A percentile compares a stretch with the other conserved stretches of the same genome.
phyloP scores from a whole-genome alignment of 768 basidiomycete genomes.

The Suillus alpinus region DNA sequence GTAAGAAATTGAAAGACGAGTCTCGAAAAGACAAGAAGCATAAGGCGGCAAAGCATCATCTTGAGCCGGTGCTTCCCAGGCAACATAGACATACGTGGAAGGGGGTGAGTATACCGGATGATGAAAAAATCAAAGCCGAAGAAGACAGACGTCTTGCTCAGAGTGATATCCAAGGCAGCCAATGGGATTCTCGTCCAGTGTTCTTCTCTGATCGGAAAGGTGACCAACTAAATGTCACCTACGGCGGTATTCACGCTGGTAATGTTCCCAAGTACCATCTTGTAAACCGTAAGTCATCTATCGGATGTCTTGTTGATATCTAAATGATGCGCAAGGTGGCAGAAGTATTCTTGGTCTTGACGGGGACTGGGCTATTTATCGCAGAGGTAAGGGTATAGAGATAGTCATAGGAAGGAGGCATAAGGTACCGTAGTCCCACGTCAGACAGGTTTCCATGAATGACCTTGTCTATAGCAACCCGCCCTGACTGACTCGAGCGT shows the following conservation, averaged over 20 bases:
- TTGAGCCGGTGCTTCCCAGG: constrained; percentile 25
- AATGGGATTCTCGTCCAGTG: constrained; percentile 27
- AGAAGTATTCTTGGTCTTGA: constrained; percentile 64
- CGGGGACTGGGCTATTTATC: constrained; percentile 45
- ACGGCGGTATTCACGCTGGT: constrained; percentile 60
- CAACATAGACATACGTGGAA: constrained; percentile 14
- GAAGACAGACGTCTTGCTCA: constrained; percentile 31
- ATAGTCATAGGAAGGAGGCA: constrained; percentile 41
- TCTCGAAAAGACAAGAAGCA: constrained; percentile 28
- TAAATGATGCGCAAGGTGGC: constrained; percentile 45
- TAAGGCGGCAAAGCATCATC: constrained; percentile 30
- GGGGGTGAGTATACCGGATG: constrained; percentile 18
- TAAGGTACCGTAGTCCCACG: constrained; percentile 35
- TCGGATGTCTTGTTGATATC: constrained; percentile 29
- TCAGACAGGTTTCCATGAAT: constrained; percentile 7
- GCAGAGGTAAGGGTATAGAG: constrained; percentile 59
- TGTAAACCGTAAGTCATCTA: constrained; percentile 48
- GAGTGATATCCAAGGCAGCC: constrained; percentile 17
- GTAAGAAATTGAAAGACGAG: constrained; percentile 16
- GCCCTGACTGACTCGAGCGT: constrained; percentile 58
- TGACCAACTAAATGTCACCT: constrained; percentile 62
- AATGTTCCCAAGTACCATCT: constrained; percentile 66
- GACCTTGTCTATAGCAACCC: constrained; percentile 34
- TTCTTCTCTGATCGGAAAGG: constrained; percentile 70
- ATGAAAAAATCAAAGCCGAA: constrained; percentile 31